These are phyloP conservation scores for Hypoxylon sp. DNA, from an alignment of 2,329 filamentous ascomycete species.

Conservation along the genomic window DNA sequence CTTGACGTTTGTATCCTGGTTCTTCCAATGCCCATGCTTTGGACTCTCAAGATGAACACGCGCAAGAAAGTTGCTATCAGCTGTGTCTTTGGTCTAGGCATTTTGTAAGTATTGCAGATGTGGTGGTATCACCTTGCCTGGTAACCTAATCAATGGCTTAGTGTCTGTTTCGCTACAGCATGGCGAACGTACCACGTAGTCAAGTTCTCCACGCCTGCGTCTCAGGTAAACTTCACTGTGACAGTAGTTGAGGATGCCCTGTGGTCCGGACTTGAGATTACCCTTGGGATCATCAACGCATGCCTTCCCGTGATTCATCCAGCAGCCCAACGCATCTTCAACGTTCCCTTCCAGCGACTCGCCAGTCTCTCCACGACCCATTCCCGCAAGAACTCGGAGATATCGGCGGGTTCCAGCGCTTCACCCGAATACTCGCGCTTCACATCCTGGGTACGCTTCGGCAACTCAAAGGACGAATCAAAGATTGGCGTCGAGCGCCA, in stretches of 20 bases:
- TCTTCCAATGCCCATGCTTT: constrained; percentile 20
- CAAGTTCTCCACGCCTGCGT: constrained; percentile 13
- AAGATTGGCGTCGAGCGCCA: constrained; percentile 10
- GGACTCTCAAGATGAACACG: constrained; percentile 16
- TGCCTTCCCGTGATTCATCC: constrained; percentile 13
- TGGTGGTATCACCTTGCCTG: background rate
- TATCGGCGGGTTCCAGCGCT: background rate
- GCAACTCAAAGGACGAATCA: constrained; percentile 8
- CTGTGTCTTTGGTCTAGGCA: constrained; percentile 15
- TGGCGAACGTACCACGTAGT: constrained; percentile 24
- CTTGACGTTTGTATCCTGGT: constrained; percentile 18
- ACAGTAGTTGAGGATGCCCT: constrained; percentile 18
- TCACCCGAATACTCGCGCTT: background rate
- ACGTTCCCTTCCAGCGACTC: constrained; percentile 6
- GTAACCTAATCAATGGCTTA: background rate
- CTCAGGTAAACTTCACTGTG: constrained; percentile 12
- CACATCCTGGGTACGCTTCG: background rate
- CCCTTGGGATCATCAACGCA: constrained; percentile 17
- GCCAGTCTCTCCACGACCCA: background rate
- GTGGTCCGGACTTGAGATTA: constrained; percentile 23
- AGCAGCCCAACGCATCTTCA: constrained; percentile 2
- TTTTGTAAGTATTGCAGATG: constrained; percentile 9
- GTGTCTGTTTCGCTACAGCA: constrained; percentile 21
- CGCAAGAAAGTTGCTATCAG: constrained; percentile 14
- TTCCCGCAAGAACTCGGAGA: constrained; percentile 2